These are phyloP conservation scores for Polychaeton citri DNA, from an alignment of 2,329 filamentous ascomycete genomes.

Conservation along the genomic window DNA sequence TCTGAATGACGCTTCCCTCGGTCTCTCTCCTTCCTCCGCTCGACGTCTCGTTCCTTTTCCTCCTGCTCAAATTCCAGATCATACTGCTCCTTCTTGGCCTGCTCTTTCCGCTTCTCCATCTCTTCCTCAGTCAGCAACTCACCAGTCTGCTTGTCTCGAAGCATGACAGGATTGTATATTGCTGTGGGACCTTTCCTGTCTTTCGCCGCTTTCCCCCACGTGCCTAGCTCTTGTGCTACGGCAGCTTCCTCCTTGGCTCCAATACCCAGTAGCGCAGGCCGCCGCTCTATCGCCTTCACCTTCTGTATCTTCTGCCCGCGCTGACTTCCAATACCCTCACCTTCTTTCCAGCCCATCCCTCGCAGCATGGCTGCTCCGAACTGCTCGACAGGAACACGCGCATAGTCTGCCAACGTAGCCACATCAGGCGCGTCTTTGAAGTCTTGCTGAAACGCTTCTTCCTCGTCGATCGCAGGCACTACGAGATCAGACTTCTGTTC, in stretches of 20 bases:
- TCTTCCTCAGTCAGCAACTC: constrained; percentile 51
- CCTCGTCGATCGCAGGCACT: constrained; percentile 25
- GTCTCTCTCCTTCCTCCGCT: constrained; percentile 19
- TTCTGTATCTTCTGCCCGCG: constrained; percentile 33
- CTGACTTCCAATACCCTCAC: constrained; percentile 43
- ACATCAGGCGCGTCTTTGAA: constrained; percentile 59
- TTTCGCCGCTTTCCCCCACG: constrained; percentile 57
- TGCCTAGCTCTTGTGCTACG: constrained; percentile 57
- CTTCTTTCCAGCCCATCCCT: constrained; percentile 89
- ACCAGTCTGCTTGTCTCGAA: constrained; percentile 49
- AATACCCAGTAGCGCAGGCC: constrained; percentile 73
- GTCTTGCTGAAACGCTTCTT: constrained; percentile 36
- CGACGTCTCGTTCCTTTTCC: constrained; percentile 23
- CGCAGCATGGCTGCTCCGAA: constrained; percentile 83
- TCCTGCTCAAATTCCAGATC: constrained; percentile 27
- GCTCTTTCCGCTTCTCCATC: constrained; percentile 29
- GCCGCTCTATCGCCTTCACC: constrained; percentile 51
- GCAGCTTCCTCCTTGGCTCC: constrained; percentile 67
- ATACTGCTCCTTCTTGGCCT: constrained; percentile 36
- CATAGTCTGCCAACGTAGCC: constrained; percentile 72
- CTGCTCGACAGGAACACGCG: constrained; percentile 80
- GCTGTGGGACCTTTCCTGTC: constrained; percentile 41
- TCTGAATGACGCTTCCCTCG: constrained; percentile 9
- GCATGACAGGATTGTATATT: constrained; percentile 48
- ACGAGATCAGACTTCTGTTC: constrained; percentile 23